Evolutionary conservation across 1,139 yeast species (phyloP), one percentile per base, ranked within the genome.

Genomic region (Candida albicans): DNA sequence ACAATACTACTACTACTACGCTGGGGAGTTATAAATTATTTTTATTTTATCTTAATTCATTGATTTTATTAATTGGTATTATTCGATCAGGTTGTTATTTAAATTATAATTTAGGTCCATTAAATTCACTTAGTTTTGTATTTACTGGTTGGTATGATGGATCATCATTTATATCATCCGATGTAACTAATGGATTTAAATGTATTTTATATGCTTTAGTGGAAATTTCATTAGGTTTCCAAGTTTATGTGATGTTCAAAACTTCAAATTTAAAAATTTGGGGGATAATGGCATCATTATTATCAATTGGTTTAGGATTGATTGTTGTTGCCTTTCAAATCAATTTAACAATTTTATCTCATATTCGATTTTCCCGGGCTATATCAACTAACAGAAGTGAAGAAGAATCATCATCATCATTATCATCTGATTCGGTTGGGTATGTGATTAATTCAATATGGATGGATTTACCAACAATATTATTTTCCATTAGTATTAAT

Each of bases 401-500:
- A 4, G 5, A 18, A 4, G 22, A 18, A 18, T 4, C 22, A 18
- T 18, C 22, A 3, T 4, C 29, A 4, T 27, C 29, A 4, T 6
- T 44, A 53, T 1, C 27, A n/a, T 2, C 8, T n/a, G n/a, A n/a
- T n/a, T n/a, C n/a, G 31, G 6, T n/a, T 38, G 5, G 37, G 37
- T 35, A 10, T 27, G 10, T n/a, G n/a, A 54, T 56, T 3, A 43
- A 49, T 12, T 62, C 71, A 76, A 60, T 65, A 8, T 45, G 48
- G 45, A 60, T 64, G 41, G 79, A 79, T 52, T 68, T 78, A 2
- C 82, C 88, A 2, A 64, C 73, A 6, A 80, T 87, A 40, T 56
- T 87, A 35, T 85, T 89, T 53, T 81, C 91, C 0, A 76, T 79
- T 0, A 83, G 95, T 0, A 77, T 90, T 14, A 75, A 80, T 50